These are phyloP conservation scores for Pyrus bretschneideri DNA, from an alignment of 306 rosid species.

Conservation along the genomic window DNA sequence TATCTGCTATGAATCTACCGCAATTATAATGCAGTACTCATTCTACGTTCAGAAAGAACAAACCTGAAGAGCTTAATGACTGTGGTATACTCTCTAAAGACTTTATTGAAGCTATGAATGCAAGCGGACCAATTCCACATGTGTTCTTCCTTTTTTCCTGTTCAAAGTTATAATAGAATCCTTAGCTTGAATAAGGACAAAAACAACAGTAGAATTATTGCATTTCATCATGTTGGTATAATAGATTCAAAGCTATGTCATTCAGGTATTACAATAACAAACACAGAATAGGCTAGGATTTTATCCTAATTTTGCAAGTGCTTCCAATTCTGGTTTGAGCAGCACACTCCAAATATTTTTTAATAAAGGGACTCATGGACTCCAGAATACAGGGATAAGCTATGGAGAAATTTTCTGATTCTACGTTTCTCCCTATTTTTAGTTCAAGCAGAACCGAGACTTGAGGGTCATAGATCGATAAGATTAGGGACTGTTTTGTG, in stretches of 20 bases:
- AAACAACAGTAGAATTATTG: neutral
- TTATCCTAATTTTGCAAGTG: too few species aligned
- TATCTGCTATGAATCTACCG: neutral
- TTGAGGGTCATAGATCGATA: neutral
- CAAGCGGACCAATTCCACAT: slow-evolving; percentile 83
- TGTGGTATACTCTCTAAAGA: slow-evolving; percentile 73
- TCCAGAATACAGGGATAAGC: neutral
- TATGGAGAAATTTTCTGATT: neutral
- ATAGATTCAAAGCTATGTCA: neutral
- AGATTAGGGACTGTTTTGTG: neutral
- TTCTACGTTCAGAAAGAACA: slow-evolving; percentile 21
- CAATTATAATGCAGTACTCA: neutral
- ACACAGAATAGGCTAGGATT: neutral
- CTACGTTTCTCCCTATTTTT: neutral
- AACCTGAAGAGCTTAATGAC: slow-evolving; percentile 88
- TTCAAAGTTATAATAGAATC: slow-evolving; percentile 14
- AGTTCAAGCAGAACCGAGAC: neutral
- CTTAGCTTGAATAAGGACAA: slow-evolving; percentile 5
- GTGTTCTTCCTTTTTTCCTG: slow-evolving; percentile 61
- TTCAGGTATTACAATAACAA: neutral
- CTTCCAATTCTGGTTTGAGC: too few species aligned
- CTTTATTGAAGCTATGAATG: slow-evolving; percentile 61
- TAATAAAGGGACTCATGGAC: neutral
- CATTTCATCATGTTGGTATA: neutral
- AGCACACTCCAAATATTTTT: too few species aligned